Percentiles rank a stretch among this genome's conserved stretches.
These are phyloP conservation scores for Phanerochaete carnosa DNA, from an alignment of 768 basidiomycete species.

Conservation along the genomic window DNA sequence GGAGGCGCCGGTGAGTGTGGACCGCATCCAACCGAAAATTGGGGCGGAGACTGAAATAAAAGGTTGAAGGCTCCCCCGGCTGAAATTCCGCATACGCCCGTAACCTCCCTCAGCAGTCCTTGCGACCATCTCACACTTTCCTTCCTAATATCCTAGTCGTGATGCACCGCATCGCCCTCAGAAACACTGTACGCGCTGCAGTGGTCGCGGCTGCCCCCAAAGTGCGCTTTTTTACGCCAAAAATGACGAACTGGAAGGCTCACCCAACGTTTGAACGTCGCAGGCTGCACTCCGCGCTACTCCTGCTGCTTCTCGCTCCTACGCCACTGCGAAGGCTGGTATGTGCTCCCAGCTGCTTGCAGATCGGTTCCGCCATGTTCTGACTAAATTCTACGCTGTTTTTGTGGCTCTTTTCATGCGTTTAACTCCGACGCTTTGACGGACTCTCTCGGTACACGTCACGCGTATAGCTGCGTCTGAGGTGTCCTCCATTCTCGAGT, in stretches of 20 bases:
- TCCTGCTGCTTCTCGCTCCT: constrained; percentile 67
- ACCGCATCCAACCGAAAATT: constrained; percentile 16
- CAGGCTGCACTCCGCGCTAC: constrained; percentile 42
- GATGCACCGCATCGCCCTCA: constrained; percentile 84
- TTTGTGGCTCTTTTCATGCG: constrained; percentile 7
- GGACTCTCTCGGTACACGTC: constrained; percentile 1
- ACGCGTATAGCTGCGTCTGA: constrained; percentile 82
- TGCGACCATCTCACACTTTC: constrained; percentile 44
- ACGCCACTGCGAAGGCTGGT: constrained; percentile 99
- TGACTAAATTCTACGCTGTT: constrained; percentile 15
- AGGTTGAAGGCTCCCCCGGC: constrained; percentile 9
- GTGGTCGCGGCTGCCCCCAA: constrained; percentile 64
- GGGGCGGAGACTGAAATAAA: constrained; percentile 22
- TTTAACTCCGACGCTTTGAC: constrained; percentile 2
- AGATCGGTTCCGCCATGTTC: background rate
- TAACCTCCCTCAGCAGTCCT: constrained; percentile 29
- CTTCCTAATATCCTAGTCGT: constrained; percentile 34
- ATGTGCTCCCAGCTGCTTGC: constrained; percentile 24
- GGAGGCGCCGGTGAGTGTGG: constrained; percentile 1
- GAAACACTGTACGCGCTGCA: constrained; percentile 79
- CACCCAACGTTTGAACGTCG: constrained; percentile 8
- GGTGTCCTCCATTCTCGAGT: constrained; percentile 98
- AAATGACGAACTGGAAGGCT: background rate
- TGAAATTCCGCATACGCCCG: constrained; percentile 17
- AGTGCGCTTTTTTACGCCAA: constrained; percentile 36